Evolutionary conservation across 495 filamentous ascomycete species (phyloP).

Genomic region (Trichoderma asperelloides): DNA sequence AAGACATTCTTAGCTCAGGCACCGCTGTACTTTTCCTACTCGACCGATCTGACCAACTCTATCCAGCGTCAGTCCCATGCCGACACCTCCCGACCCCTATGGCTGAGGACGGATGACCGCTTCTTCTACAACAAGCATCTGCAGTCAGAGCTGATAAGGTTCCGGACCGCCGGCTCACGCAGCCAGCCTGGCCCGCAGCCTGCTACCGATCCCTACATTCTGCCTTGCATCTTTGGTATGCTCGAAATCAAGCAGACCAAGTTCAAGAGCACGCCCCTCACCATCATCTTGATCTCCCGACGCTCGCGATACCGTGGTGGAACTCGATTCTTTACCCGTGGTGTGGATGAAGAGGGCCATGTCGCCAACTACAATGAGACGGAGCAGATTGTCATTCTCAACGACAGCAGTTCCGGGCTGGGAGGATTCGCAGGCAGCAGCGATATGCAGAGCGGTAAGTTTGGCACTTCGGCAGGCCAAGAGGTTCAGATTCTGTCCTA

Average conservation of each 20-base stretch:
- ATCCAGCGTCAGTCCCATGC: slow-evolving; percentile 83
- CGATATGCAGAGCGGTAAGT: slow-evolving; percentile 62
- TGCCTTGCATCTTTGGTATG: slow-evolving; percentile 92
- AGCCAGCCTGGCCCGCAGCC: slow-evolving; percentile 59
- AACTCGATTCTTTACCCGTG: slow-evolving; percentile 89
- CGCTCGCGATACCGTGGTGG: slow-evolving; percentile 78
- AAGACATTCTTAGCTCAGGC: slow-evolving; percentile 68
- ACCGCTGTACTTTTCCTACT: slow-evolving; percentile 98
- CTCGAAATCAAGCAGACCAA: slow-evolving; percentile 73
- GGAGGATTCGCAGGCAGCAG: slow-evolving; percentile 74
- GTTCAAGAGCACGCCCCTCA: slow-evolving; percentile 73
- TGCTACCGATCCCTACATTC: slow-evolving; percentile 81
- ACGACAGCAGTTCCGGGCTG: slow-evolving; percentile 61
- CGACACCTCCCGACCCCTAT: slow-evolving; percentile 62
- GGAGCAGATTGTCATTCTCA: slow-evolving; percentile 81
- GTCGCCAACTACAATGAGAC: slow-evolving; percentile 98
- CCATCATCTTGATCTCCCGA: slow-evolving; percentile 78
- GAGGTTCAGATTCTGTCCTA: slow-evolving; percentile 88
- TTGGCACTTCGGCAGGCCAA: slow-evolving; percentile 44
- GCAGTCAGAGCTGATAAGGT: slow-evolving; percentile 83
- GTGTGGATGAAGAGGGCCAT: slow-evolving; percentile 85
- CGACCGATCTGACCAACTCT: slow-evolving; percentile 85
- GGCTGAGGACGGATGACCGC: slow-evolving; percentile 88
- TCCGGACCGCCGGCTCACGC: slow-evolving; percentile 46
- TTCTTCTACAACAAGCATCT: slow-evolving; percentile 98